Evolutionary conservation across 2,329 filamentous ascomycete genomes (phyloP).

Genomic region (Diaporthe vaccinii): DNA sequence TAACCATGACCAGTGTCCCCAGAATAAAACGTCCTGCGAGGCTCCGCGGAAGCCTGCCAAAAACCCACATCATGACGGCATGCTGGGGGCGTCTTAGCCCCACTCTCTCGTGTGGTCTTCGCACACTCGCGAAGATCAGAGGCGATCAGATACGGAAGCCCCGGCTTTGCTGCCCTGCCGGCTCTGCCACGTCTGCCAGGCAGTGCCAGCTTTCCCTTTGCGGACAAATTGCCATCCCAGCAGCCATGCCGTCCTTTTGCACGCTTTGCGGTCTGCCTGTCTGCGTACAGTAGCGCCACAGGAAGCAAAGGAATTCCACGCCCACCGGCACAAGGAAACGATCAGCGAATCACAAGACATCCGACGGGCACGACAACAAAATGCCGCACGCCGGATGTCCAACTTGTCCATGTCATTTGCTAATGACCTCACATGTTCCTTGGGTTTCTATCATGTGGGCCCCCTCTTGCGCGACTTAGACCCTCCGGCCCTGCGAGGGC

Average conservation of each 20-base stretch:
- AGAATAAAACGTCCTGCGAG: constrained; percentile 16
- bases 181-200: background rate
- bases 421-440: constrained; percentile 20
- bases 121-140: constrained; percentile 27
- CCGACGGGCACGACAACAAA: background rate
- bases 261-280: background rate
- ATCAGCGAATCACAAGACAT: constrained; percentile 8
- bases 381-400: constrained; percentile 15
- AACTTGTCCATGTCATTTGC: constrained; percentile 10
- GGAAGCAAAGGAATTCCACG: constrained; percentile 17
- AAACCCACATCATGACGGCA: constrained; percentile 29
- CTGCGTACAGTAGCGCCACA: constrained; percentile 20
- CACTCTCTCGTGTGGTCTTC: constrained; percentile 20
- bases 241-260: background rate
- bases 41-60: constrained; percentile 19
- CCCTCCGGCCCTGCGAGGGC: background rate
- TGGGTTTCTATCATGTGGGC: constrained; percentile 13
- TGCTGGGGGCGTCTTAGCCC: background rate
- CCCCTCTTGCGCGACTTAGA: constrained; percentile 20
- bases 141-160: constrained; percentile 13
- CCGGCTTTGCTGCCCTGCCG: constrained; percentile 4
- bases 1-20: constrained; percentile 17
- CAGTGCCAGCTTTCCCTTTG: background rate
- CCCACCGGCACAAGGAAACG: background rate
- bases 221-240: background rate